Evolutionary conservation across 306 rosid species (phyloP), one percentile per base, ranked within the genome.

Genomic region (Fagus crenata): DNA sequence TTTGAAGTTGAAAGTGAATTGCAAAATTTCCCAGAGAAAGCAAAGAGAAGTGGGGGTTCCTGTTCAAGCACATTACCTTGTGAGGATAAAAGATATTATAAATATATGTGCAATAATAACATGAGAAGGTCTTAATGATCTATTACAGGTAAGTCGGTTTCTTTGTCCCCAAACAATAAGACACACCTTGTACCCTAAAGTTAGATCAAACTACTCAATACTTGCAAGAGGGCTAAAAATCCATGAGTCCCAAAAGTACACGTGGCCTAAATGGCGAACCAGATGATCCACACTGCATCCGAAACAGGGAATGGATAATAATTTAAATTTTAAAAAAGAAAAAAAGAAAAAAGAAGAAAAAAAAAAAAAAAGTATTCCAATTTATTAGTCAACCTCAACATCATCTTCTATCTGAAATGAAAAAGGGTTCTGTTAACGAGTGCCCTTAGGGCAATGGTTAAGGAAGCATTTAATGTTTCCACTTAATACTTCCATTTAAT

Each of bases 181-280:
- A 73, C 88, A 88, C 82, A 60, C 58, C 73, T 5, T 84, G 90
- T 86, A 80, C 88, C 93, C 89, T 81, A 85, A 90, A 88, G 95
- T 69, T 73, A 74, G 77, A 81, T 82, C 93, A 88, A 72, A 9
- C 74, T 75, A 54, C 60, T 59, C 68, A 78, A 69, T 72, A 74
- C 77, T 75, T 53, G 33, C 68, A 75, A 78, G 55, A 40, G 54
- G 42, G 72, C 61, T 53, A 36, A 73, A 74, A 67, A 31, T 75
- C 11, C 67, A 41, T 77, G 32, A 85, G 77, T 74, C 87, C 79
- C 83, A 55, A 32, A 81, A 78, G 43, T 83, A 69, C 80, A 33
- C 77, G 64, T 79, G 39, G 77, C 71, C 3, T 5, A 53, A 83
- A 84, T 89, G 91, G 93, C 91, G 83, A 87, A 87, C 93, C 88